Percentiles rank a stretch among this genome's conserved stretches.
Conservation (phyloP, 768 basidiomycete species). For the Suillus occidentalis region DNA sequence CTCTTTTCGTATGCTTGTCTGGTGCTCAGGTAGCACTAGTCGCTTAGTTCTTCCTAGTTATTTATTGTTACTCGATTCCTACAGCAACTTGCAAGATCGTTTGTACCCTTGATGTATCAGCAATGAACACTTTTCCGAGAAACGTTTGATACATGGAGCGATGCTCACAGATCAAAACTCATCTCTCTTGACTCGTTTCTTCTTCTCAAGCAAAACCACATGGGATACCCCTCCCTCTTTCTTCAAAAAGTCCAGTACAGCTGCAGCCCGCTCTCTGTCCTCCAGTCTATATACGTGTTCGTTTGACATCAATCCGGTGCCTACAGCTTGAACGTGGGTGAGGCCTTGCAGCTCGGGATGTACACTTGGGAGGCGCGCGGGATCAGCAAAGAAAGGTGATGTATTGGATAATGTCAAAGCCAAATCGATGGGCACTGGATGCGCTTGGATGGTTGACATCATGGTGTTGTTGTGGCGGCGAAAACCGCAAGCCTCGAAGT, state of each 20-base stretch:
- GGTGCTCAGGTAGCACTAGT: not conserved
- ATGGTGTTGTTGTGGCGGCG: not conserved
- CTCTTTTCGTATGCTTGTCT: not conserved
- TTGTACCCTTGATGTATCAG: not conserved
- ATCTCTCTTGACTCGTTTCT: slow-evolving; percentile 1
- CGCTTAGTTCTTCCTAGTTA: not conserved
- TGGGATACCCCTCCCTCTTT: not conserved
- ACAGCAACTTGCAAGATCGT: no score
- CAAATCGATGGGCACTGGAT: not conserved
- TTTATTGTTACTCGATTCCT: not conserved
- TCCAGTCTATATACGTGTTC: slow-evolving; percentile 3
- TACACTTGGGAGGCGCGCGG: not conserved
- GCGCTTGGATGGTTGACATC: not conserved
- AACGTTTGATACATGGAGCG: not conserved
- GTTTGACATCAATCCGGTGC: slow-evolving; percentile 4
- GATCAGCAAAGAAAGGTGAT: slow-evolving; percentile 1
- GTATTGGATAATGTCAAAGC: not conserved
- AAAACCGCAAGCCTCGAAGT: not conserved
- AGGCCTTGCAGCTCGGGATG: slow-evolving; percentile 4
- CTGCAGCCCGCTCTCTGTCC: not conserved
- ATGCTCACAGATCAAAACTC: not conserved
- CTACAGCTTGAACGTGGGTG: not conserved
- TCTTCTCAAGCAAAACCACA: not conserved
- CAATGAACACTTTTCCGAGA: not conserved
- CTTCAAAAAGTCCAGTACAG: slow-evolving; percentile 1